Base-by-base conservation (phyloP, 2,329 filamentous ascomycete genomes). In the Aureobasidium sp. region DNA sequence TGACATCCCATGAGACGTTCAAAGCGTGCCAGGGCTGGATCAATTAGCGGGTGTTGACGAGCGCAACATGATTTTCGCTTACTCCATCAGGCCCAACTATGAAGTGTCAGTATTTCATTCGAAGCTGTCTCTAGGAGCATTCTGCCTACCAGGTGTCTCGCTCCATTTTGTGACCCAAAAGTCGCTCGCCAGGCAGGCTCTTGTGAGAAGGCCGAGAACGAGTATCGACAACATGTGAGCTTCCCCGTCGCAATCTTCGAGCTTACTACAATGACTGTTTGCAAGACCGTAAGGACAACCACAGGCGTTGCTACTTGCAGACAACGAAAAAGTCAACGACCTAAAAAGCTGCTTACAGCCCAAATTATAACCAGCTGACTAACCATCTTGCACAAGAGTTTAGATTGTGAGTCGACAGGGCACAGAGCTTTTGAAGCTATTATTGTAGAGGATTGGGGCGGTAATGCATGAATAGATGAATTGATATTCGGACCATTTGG, bases 101-200 rank as follows among this genome's bases (percentile, higher is more conserved):
- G n/a, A 29, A 34, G 25, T 9, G 53, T 57, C 29, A 57, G n/a
- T n/a, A 45, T 17, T 2, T 1, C 3, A 11, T 1, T 1, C 2
- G 20, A 12, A n/a, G 25, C 27, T 11, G 34, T 12, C 25, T 2
- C 5, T n/a, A 8, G 14, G 22, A 1, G 14, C 36, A 1, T 36
- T 8, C 14, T 34, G 41, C 53, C 7, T 57, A 57, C 53, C 53
- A 15, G 53, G 27, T 14, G 53, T 57, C 15, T 57, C 29, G 27
- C 53, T 57, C 53, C 53, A 57, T 45, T 45, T 44, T 41, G 41
- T 36, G 12, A 57, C 29, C 53, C 53, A 57, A 29, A 45, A 57
- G 9, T 57, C 53, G 17, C 17, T 34, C 29, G 53, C 37, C 9
- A 45, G 41, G 29, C 53, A 34, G 25, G 27, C 17, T 17, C n/a